Conservation (phyloP, 805 yeast genomes). For the Candida khao-thaluensis region DNA sequence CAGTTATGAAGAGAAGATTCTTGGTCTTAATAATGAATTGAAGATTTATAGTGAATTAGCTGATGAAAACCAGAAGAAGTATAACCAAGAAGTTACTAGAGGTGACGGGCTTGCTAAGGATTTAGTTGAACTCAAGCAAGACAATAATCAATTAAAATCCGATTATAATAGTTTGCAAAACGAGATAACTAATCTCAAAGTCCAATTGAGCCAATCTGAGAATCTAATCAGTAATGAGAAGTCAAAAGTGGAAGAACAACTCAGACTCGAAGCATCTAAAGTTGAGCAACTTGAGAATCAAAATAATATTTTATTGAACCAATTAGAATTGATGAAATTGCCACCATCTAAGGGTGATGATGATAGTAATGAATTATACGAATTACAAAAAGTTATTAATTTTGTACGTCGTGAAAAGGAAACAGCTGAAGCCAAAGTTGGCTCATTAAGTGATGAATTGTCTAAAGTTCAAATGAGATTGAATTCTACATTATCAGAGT, state of each 20-base stretch:
- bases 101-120: slow-evolving; percentile 52
- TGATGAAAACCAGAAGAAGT: slow-evolving; percentile 50
- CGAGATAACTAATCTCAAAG: slow-evolving; percentile 14
- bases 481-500: slow-evolving; percentile 39
- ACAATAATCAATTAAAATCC: slow-evolving; percentile 17
- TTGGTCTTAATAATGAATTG: slow-evolving; percentile 29
- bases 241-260: slow-evolving; percentile 26
- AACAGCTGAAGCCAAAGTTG: slow-evolving; percentile 53
- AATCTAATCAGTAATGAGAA: slow-evolving; percentile 25
- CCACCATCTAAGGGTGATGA: slow-evolving; percentile 3
- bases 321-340: slow-evolving; percentile 47
- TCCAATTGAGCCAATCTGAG: slow-evolving; percentile 15
- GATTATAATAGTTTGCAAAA: slow-evolving; percentile 12
- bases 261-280: slow-evolving; percentile 45
- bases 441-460: slow-evolving; percentile 47
- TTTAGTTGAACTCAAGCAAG: slow-evolving; percentile 19
- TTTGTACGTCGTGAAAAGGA: slow-evolving; percentile 77
- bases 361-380: slow-evolving; percentile 16
- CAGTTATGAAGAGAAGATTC: slow-evolving; percentile 32
- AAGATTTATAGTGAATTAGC: slow-evolving; percentile 46
- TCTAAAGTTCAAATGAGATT: slow-evolving; percentile 52
- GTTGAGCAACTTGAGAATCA: slow-evolving; percentile 62
- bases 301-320: slow-evolving; percentile 65
- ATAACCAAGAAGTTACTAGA: slow-evolving; percentile 53
- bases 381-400: slow-evolving; percentile 49